These are phyloP conservation scores for Penicillium atrosanguineum DNA, from an alignment of 495 filamentous ascomycete species.

Conservation along the genomic window DNA sequence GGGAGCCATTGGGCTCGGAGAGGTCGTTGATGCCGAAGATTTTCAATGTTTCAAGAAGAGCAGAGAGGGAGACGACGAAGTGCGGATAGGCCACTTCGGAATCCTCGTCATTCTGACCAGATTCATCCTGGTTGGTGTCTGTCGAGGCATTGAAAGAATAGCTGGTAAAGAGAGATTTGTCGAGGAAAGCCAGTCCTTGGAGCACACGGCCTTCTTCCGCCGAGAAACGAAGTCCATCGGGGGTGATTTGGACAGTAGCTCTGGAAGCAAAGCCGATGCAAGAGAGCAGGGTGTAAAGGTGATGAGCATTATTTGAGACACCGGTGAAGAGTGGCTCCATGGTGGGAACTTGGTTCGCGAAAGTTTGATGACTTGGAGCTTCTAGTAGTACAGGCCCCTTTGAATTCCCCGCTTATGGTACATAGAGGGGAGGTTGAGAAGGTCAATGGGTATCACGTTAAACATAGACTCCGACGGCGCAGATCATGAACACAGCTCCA, in stretches of 20 bases:
- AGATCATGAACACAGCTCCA: conserved; percentile 96
- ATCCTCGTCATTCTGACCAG: conserved; percentile 34
- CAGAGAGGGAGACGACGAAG: conserved; percentile 83
- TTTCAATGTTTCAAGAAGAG: conserved; percentile 89
- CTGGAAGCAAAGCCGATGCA: conserved; percentile 80
- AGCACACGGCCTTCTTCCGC: conserved; percentile 82
- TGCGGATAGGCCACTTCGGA: conserved; percentile 35
- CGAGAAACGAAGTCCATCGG: conserved; percentile 79
- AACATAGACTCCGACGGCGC: conserved; percentile 97
- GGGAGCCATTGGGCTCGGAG: conserved; percentile 48
- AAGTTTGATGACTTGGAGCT: conserved; percentile 26
- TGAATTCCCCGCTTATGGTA: conserved; percentile 39
- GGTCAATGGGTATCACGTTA: conserved; percentile 51
- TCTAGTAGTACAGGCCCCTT: conserved; percentile 38
- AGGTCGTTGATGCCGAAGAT: conserved; percentile 83
- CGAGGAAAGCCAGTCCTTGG: conserved; percentile 82
- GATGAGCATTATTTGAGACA: conserved; percentile 80
- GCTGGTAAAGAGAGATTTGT: conserved; percentile 80
- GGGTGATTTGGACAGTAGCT: conserved; percentile 78
- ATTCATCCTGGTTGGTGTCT: conserved; percentile 20
- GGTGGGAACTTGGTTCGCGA: conserved; percentile 7
- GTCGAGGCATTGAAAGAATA: conserved; percentile 62
- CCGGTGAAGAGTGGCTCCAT: conserved; percentile 69
- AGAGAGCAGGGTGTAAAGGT: conserved; percentile 84
- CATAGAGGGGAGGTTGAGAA: conserved; percentile 27